Evolutionary conservation across 805 yeast genomes (phyloP).

Genomic region (Komagataella pseudopastoris): DNA sequence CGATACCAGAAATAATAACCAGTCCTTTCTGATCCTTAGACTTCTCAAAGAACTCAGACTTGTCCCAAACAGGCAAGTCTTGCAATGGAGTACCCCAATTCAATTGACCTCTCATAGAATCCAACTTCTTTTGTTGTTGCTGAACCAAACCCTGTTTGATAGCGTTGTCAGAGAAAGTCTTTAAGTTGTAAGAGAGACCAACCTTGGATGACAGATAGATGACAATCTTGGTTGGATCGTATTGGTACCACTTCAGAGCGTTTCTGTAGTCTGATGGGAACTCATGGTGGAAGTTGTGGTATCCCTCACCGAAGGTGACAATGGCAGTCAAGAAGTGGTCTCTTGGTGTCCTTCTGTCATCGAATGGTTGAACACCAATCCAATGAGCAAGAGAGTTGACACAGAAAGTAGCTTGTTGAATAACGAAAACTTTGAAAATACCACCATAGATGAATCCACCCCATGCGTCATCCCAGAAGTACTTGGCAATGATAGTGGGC

Average conservation of each 20-base stretch:
- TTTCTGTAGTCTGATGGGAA: slow-evolving; percentile 85
- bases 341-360: slow-evolving; percentile 59
- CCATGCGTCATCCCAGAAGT: slow-evolving; percentile 54
- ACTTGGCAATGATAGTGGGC: slow-evolving; percentile 55
- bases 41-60: slow-evolving; percentile 25
- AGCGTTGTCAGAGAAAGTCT: slow-evolving; percentile 41
- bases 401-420: slow-evolving; percentile 71
- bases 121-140: slow-evolving; percentile 73
- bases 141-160: slow-evolving; percentile 61
- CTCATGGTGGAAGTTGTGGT: slow-evolving; percentile 90
- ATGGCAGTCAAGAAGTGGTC: slow-evolving; percentile 51
- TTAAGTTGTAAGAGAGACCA: slow-evolving; percentile 47
- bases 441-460: slow-evolving; percentile 82
- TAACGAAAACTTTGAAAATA: slow-evolving; percentile 48
- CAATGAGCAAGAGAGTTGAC: slow-evolving; percentile 79
- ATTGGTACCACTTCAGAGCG: slow-evolving; percentile 56
- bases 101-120: slow-evolving; percentile 59
- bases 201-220: slow-evolving; percentile 36
- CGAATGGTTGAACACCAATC: slow-evolving; percentile 61
- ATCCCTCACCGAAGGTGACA: slow-evolving; percentile 81
- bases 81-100: slow-evolving; percentile 95
- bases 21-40: slow-evolving; percentile 27
- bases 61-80: slow-evolving; percentile 53
- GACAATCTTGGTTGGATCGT: slow-evolving; percentile 81
- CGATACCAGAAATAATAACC: slow-evolving; percentile 80